Evolutionary conservation across 2,329 filamentous ascomycete genomes (phyloP).

Genomic region (Xylariomycetidae sp.): DNA sequence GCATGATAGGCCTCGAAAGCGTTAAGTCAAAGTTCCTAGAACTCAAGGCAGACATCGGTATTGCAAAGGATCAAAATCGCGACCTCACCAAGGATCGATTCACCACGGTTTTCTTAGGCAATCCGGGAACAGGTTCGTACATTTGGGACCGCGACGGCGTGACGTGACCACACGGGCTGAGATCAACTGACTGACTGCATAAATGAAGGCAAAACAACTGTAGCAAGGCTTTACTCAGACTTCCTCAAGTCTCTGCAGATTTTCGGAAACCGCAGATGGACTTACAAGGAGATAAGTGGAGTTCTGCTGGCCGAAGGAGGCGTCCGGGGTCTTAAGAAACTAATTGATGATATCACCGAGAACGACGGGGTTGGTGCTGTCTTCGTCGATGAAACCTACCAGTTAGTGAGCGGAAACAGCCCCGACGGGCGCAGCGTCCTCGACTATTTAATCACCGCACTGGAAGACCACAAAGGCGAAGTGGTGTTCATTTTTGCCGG

Average conservation of each 20-base stretch:
- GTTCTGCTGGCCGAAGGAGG: slow-evolving; percentile 59
- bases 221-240: slow-evolving; percentile 63
- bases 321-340: slow-evolving; percentile 49
- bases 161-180: too few species aligned
- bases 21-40: too few species aligned
- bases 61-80: too few species aligned
- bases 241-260: slow-evolving; percentile 58
- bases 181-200: too few species aligned
- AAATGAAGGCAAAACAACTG: slow-evolving; percentile 65
- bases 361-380: slow-evolving; percentile 60
- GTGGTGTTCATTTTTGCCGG: slow-evolving; percentile 7
- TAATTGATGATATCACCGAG: slow-evolving; percentile 51
- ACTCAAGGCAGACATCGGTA: too few species aligned
- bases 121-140: too few species aligned
- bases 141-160: too few species aligned
- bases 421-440: slow-evolving; percentile 56
- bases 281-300: slow-evolving; percentile 63
- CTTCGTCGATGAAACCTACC: slow-evolving; percentile 78
- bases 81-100: too few species aligned
- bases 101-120: too few species aligned
- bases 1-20: too few species aligned
- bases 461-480: neutral
- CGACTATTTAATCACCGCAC: slow-evolving; percentile 1
- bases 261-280: slow-evolving; percentile 54
- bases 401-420: slow-evolving; percentile 57